Conservation (phyloP, 176 grass and related monocot genomes). For the Aegilops bicornis region DNA sequence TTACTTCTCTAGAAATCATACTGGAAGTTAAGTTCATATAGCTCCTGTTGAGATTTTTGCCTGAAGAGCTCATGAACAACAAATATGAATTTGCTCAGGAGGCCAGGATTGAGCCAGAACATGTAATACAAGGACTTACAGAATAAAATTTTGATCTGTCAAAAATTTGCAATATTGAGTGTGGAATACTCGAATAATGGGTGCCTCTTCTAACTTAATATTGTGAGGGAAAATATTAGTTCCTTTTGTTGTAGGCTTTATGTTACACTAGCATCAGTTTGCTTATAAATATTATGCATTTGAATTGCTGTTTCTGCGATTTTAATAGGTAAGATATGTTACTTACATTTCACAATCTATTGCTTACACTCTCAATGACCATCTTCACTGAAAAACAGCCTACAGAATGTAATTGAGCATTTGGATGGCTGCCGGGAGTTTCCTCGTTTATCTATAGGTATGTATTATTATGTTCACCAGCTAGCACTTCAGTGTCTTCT, state of each 20-base stretch:
- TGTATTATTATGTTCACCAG: constrained; percentile 26
- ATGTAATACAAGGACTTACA: background rate
- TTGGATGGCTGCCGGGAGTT: constrained; percentile 65
- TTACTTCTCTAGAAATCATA: background rate
- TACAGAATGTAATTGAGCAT: constrained; percentile 78
- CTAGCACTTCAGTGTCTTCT: constrained; percentile 28
- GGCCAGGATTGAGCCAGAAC: background rate
- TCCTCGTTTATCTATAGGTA: constrained; percentile 91
- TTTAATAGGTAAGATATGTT: background rate
- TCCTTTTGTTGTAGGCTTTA: background rate
- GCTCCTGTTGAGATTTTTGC: constrained; percentile 15
- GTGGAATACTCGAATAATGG: background rate
- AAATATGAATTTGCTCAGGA: background rate
- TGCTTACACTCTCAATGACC: constrained; percentile 13
- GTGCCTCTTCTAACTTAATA: background rate
- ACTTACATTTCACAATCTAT: constrained; percentile 7
- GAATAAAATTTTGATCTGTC: background rate
- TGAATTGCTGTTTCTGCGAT: background rate
- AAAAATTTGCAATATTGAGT: background rate
- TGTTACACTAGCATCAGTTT: constrained; percentile 8
- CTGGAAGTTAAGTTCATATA: background rate
- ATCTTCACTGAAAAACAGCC: constrained; percentile 38
- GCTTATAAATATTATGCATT: background rate
- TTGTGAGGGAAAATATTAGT: constrained; percentile 7
- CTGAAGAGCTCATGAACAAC: background rate